Percentiles rank a stretch among this genome's conserved stretches.
Evolutionary conservation across 768 basidiomycete species (phyloP).

Genomic region (Pleurotus ostreatus): DNA sequence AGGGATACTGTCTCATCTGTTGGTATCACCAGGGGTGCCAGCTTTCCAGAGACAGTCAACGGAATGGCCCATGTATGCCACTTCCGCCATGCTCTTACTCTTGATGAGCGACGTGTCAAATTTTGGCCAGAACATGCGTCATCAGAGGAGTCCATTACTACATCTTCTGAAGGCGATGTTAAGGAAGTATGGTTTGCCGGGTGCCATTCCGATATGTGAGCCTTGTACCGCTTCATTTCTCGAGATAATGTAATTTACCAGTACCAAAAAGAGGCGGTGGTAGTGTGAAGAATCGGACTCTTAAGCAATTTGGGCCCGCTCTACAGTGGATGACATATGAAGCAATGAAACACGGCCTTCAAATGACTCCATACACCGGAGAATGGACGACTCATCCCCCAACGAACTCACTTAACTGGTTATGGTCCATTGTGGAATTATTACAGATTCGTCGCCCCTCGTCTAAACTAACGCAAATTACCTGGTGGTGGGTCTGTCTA

Average conservation of each 20-base stretch:
- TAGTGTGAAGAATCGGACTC: conserved; percentile 11
- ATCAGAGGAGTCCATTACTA: not conserved
- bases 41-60: conserved; percentile 15
- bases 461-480: not conserved
- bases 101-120: conserved; percentile 31
- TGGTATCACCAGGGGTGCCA: conserved; percentile 17
- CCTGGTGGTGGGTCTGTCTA: not conserved
- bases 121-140: conserved; percentile 26
- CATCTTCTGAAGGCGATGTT: conserved; percentile 2
- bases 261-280: conserved; percentile 18
- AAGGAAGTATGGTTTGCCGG: conserved; percentile 28
- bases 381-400: conserved; percentile 3
- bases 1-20: conserved; percentile 33
- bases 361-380: conserved; percentile 1
- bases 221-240: too few relatives aligned
- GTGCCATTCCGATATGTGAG: conserved; percentile 26
- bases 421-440: conserved; percentile 15
- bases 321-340: conserved; percentile 16
- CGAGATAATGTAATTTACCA: too few relatives aligned
- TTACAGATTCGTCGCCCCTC: not conserved
- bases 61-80: conserved; percentile 24
- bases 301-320: conserved; percentile 17
- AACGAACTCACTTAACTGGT: conserved; percentile 13
- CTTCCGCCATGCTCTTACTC: conserved; percentile 30
- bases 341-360: conserved; percentile 16